Evolutionary conservation across 1,139 yeast genomes (phyloP), one percentile per base, ranked within the genome.

Genomic region (Yamadazyma mexicana): DNA sequence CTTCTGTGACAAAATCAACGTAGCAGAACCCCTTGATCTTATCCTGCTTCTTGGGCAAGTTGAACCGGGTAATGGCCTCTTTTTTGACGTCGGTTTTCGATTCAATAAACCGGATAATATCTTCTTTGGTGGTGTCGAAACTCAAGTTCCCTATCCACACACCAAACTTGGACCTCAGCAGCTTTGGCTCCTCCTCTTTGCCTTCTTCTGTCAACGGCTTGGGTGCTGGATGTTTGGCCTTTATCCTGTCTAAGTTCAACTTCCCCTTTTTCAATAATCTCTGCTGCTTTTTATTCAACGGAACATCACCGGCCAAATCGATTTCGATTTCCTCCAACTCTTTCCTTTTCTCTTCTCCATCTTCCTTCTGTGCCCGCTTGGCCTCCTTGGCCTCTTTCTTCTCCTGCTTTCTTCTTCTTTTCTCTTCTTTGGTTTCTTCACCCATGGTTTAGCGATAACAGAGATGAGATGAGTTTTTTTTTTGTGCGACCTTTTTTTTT

Each of bases 121-220:
- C 95, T 30, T 86, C 94, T 51, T 77, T 81, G 1, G 83, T 74
- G 5, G 97, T 89, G 40, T 87, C 94, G 54, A 85, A 94, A 0
- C 96, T 76, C 49, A 94, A 64, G 59, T 92, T 94, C 35, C 98
- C 98, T 34, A 92, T 77, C 98, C 98, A 92, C 18, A 89, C 94
- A 34, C 95, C 95, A 53, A 68, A 80, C 40, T 74, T 77, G 2
- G 83, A 73, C 50, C 73, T 74, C 44, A 48, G 48, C 35, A 55
- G 56, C 29, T 33, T 57, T 5, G 22, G 8, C 17, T 52, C 56
- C 3, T 49, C 58, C 27, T 57, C 58, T 17, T 51, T 56, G 2
- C 49, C 57, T 25, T 57, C 58, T 10, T 62, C 57, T 17, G 48
- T 49, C 27, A 58, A 67, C 12, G 63, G 60, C 44, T 69, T 72